Percentiles rank a stretch among this genome's conserved stretches.
These are phyloP conservation scores for Verticillium zaregamsianum DNA, from an alignment of 2,329 filamentous ascomycete species.

Conservation along the genomic window DNA sequence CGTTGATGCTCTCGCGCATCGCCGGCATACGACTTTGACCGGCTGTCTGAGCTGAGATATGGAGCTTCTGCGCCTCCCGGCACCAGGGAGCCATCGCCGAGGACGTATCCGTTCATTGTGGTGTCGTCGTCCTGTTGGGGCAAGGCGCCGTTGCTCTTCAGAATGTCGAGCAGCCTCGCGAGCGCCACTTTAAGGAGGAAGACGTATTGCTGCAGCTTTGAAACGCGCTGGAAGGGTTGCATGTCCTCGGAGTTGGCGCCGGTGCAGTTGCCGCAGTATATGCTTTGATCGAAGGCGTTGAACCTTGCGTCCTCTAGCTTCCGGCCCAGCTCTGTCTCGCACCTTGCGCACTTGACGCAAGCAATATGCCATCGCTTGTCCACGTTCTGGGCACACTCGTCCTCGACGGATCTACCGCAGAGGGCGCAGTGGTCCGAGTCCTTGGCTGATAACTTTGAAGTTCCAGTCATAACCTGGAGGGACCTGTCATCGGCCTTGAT, in stretches of 20 bases:
- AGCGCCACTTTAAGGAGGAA: slow-evolving; percentile 90
- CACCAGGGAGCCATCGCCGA: slow-evolving; percentile 46
- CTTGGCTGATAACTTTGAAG: slow-evolving; percentile 64
- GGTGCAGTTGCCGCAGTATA: slow-evolving; percentile 69
- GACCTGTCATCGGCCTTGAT: slow-evolving; percentile 68
- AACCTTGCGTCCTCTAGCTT: slow-evolving; percentile 67
- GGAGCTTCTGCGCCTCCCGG: slow-evolving; percentile 33
- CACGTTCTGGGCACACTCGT: slow-evolving; percentile 76
- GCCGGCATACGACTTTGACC: slow-evolving; percentile 71
- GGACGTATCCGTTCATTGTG: slow-evolving; percentile 62
- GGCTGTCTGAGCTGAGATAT: slow-evolving; percentile 58
- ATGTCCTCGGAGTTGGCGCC: slow-evolving; percentile 48
- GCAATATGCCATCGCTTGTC: slow-evolving; percentile 79
- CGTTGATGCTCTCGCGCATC: slow-evolving; percentile 56
- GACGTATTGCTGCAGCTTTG: slow-evolving; percentile 89
- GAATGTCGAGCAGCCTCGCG: slow-evolving; percentile 80
- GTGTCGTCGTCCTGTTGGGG: slow-evolving; percentile 72
- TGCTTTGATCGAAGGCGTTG: slow-evolving; percentile 61
- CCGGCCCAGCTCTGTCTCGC: slow-evolving; percentile 61
- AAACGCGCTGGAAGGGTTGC: slow-evolving; percentile 65
- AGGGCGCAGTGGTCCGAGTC: slow-evolving; percentile 79
- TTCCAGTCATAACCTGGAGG: slow-evolving; percentile 61
- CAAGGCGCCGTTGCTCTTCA: slow-evolving; percentile 77
- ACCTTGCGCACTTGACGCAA: slow-evolving; percentile 73
- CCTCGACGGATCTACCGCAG: slow-evolving; percentile 87